Evolutionary conservation across 805 yeast genomes (phyloP), one percentile per base, ranked within the genome.

Genomic region (Ogataea ganodermae): DNA sequence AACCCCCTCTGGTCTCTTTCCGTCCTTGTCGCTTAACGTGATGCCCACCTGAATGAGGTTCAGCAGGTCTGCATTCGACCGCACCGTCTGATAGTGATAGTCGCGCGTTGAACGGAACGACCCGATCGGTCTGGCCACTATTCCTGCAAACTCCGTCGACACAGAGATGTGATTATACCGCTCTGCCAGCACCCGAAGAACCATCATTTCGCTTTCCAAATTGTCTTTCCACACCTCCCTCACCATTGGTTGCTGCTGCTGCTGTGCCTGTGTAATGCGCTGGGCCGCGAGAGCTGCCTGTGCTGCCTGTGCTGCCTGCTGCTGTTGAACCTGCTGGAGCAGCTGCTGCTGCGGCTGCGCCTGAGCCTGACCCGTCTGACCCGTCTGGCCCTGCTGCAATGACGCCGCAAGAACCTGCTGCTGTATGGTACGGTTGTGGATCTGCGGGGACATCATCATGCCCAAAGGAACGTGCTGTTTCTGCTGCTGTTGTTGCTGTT

Each of bases 101-200:
- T 94, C 98, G 20, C 86, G 77, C 13, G 94, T 87, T 2, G 94
- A 83, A 58, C 89, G 81, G 69, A 94, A 94, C 16, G 88, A 81
- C 16, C 99, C 99, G 50, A 94, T 87, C 13, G 99, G 99, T 58
- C 99, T 79, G 2, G 96, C 96, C 22, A 92, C 85, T 18, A 95
- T 88, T 0, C 99, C 99, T 0, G 97, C 97, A 62, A 94, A 90
- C 66, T 94, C 98, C 39, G 95, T 90, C 57, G 90, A 91, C 49
- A 90, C 78, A 2, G 88, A 78, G 21, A 86, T 78, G 55, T 75
- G 72, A 46, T 81, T 78, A 57, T 77, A 83, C 49, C 76, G 77
- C 44, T 73, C 78, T 35, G 83, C 72, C 24, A 85, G 71, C 44
- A 76, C 75, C 52, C 90, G 74, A 42, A 86, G 78, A 10, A 76